Base-by-base conservation (phyloP, 2,329 filamentous ascomycete species). In the Colletotrichum tamarilloi region DNA sequence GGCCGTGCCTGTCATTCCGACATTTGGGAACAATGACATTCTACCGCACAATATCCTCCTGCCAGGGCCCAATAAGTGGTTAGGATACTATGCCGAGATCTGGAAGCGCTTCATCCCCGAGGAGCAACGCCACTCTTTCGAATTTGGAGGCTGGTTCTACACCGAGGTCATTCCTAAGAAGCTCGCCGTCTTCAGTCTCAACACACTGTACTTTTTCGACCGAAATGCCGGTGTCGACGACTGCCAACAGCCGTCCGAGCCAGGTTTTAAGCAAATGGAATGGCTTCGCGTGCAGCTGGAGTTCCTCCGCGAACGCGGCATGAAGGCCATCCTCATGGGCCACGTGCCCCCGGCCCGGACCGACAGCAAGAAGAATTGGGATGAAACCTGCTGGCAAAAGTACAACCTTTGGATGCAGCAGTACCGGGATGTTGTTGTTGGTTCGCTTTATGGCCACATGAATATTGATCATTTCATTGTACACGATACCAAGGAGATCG, bases 311-410 rank as follows among this genome's bases (percentile, higher is more conserved):
- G 87, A 92, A 35, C 91, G 94, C 65, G 92, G 94, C 56, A 95
- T 98, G 92, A 98, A 98, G 84, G 97, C 93, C 16, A 98, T 99
- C 65, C 84, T 99, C 66, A 97, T 94, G 77, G 96, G 97, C 2
- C 97, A 99, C 82, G 95, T 99, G 4, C 95, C 97, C 1, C 97
- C 97, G 0, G 96, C 95, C 1, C 89, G 95, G 74, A 97, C 95
- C 1, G 88, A 91, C 46, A 93, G 91, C 83, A 98, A 98, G 86
- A 90, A 91, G 78, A 92, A 91, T 74, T 99, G 97, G 97, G 95
- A 98, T 76, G 96, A 98, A 86, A 95, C 94, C 0, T 99, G 97
- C 84, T 99, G 96, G 95, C 96, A 98, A 81, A 98, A 97, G 81
- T 99, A 98, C 82, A 93, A 95, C 0, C 85, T 98, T 4, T 98